Percentiles rank a stretch among this genome's conserved stretches.
phyloP scores from a whole-genome alignment of 2,329 filamentous ascomycete genomes.

The Penicillium brevicompactum region DNA sequence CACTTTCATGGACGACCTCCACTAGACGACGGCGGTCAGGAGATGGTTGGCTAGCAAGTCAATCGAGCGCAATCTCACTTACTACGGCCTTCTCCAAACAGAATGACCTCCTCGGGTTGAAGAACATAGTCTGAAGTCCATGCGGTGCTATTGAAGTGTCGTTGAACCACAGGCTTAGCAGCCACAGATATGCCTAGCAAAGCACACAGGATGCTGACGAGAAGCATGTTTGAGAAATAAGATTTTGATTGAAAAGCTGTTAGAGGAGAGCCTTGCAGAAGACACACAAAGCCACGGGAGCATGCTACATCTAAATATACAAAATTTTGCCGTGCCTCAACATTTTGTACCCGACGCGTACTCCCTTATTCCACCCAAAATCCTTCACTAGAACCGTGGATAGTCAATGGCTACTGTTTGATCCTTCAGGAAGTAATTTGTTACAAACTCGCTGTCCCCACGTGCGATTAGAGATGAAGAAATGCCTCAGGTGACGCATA shows the following conservation, averaged over 20 bases:
- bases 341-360: too few relatives aligned
- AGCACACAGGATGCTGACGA: not conserved
- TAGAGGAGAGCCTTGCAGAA: not conserved
- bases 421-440: too few relatives aligned
- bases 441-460: too few relatives aligned
- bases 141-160: not conserved
- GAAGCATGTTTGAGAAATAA: not conserved
- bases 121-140: conserved; percentile 8
- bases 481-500: too few relatives aligned
- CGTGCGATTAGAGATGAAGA: too few relatives aligned
- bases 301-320: not conserved
- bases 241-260: not conserved
- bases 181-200: conserved; percentile 1
- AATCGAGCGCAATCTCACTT: not conserved
- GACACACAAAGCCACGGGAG: not conserved
- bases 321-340: too few relatives aligned
- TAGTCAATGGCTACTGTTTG: too few relatives aligned
- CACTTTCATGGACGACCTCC: conserved; percentile 7
- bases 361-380: too few relatives aligned
- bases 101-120: conserved; percentile 4
- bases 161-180: not conserved
- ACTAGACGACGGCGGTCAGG: not conserved
- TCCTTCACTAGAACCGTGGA: too few relatives aligned
- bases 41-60: too few relatives aligned
- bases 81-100: conserved; percentile 4